Evolutionary conservation across 768 basidiomycete genomes (phyloP).

Genomic region (Calocybe indica): DNA sequence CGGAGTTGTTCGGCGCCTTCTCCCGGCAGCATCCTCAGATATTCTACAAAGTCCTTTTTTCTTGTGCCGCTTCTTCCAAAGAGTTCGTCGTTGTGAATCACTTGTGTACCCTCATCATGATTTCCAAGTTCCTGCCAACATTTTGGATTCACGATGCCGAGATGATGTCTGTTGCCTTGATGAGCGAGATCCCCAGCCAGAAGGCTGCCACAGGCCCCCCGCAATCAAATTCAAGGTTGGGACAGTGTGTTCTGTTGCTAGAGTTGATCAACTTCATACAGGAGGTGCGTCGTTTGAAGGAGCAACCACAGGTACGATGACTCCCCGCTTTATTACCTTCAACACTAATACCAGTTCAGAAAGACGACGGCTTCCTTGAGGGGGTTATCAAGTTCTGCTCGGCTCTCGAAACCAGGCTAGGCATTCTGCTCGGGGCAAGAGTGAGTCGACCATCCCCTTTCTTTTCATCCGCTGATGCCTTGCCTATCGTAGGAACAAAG

Average conservation of each 20-base stretch:
- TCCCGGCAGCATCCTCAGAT: conserved; percentile 50
- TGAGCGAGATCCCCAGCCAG: conserved; percentile 39
- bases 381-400: conserved; percentile 41
- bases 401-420: conserved; percentile 51
- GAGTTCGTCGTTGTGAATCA: conserved; percentile 55
- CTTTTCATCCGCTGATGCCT: not conserved
- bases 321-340: not conserved
- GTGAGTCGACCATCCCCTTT: conserved; percentile 22
- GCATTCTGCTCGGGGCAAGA: conserved; percentile 51
- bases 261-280: conserved; percentile 56
- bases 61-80: conserved; percentile 60
- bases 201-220: conserved; percentile 8
- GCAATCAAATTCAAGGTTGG: conserved; percentile 38
- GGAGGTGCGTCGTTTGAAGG: conserved; percentile 33
- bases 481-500: conserved; percentile 43
- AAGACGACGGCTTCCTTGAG: conserved; percentile 20
- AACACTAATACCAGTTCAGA: conserved; percentile 13
- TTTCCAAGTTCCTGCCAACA: conserved; percentile 50
- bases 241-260: conserved; percentile 55
- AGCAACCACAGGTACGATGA: conserved; percentile 29
- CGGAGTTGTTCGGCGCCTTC: conserved; percentile 43
- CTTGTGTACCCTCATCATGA: conserved; percentile 44
- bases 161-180: conserved; percentile 67
- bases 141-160: conserved; percentile 68
- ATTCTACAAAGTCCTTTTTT: conserved; percentile 70